Evolutionary conservation across 192 early-diverging fungal genomes (phyloP), one percentile per base, ranked within the genome.

Genomic region (Coemansia sp.): DNA sequence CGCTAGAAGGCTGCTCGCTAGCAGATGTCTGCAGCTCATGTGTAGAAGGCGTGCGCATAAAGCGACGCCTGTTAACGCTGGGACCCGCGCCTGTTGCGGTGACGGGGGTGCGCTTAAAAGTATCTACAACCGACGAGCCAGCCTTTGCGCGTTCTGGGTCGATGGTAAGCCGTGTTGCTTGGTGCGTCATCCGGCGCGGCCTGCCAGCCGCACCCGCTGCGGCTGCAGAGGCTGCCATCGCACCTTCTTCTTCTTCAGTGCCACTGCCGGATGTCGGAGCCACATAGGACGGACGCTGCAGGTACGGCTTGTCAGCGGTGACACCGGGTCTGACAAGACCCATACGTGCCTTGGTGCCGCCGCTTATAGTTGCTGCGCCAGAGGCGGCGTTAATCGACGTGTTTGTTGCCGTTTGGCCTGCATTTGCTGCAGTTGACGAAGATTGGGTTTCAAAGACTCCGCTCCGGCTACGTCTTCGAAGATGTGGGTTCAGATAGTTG

Each of bases 161-260:
- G 1, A 81, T 75, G 6, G 68, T 75, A 50, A 81, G 56, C 42
- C 65, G 64, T 6, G 78, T 75, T 25, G 79, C 79, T 58, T 81
- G 79, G 45, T 81, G 79, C 16, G 73, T 81, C 79, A 81, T 81
- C 34, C 79, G 79, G 17, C 73, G 73, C 3, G 79, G 73, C 59
- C 79, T 62, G 5, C 79, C 79, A 17, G 79, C 79, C 16, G 64
- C 79, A 3, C 79, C 79, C 10, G 42, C 42, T 2, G 79, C 79
- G 1, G 79, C 79, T 11, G 79, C 79, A 10, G 73, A 63, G 1
- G 70, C 67, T 25, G 79, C 79, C 34, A 65, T 70, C 5, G 64
- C 73, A 17, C 56, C 65, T 10, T 63, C 59, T 5, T 76, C 70
- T 7, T 66, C 76, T 6, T 66, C 67, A 14, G 49, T 60, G 40